Percentiles rank a stretch among this genome's conserved stretches.
phyloP scores from a whole-genome alignment of 345 rosid species.

The Xanthoceras sorbifolium region DNA sequence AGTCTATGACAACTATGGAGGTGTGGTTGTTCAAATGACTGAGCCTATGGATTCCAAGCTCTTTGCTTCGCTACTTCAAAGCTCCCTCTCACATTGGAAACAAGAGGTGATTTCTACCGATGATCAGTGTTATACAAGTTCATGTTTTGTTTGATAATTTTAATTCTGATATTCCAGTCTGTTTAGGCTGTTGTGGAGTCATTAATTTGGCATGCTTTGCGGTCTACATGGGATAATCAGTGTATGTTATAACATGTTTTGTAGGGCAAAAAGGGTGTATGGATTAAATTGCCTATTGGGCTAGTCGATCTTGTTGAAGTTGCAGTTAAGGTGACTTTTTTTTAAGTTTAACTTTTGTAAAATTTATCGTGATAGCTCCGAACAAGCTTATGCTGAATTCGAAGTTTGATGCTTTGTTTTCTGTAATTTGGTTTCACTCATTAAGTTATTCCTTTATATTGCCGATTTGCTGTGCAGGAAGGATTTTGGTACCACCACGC shows the following conservation, averaged over 20 bases:
- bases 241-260: conserved; percentile 5
- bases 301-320: conserved; percentile 67
- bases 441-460: background rate
- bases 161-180: background rate
- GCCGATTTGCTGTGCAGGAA: conserved; percentile 52
- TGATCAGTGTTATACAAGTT: background rate
- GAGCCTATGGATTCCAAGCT: conserved; percentile 53
- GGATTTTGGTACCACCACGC: conserved; percentile 97
- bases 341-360: background rate
- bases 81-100: conserved; percentile 66
- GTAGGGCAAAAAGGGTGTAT: conserved; percentile 85
- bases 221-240: background rate
- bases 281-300: conserved; percentile 82
- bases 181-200: background rate
- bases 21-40: conserved; percentile 63
- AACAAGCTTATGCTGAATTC: background rate
- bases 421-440: background rate
- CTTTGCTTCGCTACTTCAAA: conserved; percentile 58
- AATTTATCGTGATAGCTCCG: background rate
- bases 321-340: conserved; percentile 62
- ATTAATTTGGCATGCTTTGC: background rate
- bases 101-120: conserved; percentile 51
- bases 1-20: conserved; percentile 68
- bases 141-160: background rate
- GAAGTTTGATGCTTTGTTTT: background rate